Base-by-base conservation (phyloP, 2,329 filamentous ascomycete species). In the Chaetomiaceae sp. region DNA sequence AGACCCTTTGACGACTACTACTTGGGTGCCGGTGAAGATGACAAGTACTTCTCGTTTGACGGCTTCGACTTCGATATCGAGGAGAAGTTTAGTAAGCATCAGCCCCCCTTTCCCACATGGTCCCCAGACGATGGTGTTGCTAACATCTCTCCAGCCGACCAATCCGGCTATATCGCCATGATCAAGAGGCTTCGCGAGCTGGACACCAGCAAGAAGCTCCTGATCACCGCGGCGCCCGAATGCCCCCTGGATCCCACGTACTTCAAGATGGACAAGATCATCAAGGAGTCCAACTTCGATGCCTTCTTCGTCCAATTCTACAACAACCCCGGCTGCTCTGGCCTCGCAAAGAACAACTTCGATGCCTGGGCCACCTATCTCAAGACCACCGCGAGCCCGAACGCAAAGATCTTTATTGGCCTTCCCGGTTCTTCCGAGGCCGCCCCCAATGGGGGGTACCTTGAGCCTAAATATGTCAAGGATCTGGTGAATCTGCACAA, bases 31-130 rank as follows among this genome's bases (percentile, higher is more conserved):
- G 53, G 41, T 13, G 45, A 48, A 8, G 42, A 23, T 4, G 50
- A 54, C 12, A 48, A 55, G 16, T 60, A 68, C 51, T 69, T 71
- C 21, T 62, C 71, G 3, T 71, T 81, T 27, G 74, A 81, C 57
- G 73, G 76, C 14, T 79, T 73, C 60, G 76, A 79, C 57, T 72
- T 77, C 46, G 75, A 78, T 51, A 69, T 76, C 33, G 75, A 77
- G 62, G 59, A 56, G 21, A 54, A 58, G 40, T 66, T 63, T 44
- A 38, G 55, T 57, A 39, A 45, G 57, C 50, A 14, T 4, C 9
- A 8, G 5, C 2, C 13, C 23, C 6, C n/a, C 10, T 42, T 21
- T 8, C n/a, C n/a, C n/a, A n/a, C n/a, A 6, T 27, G 17, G 16
- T 37, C 3, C 16, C n/a, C 19, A 10, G 3, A 20, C 13, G 23